Conservation (phyloP, 2,329 filamentous ascomycete genomes). For the Fusarium sterilihyphosum region DNA sequence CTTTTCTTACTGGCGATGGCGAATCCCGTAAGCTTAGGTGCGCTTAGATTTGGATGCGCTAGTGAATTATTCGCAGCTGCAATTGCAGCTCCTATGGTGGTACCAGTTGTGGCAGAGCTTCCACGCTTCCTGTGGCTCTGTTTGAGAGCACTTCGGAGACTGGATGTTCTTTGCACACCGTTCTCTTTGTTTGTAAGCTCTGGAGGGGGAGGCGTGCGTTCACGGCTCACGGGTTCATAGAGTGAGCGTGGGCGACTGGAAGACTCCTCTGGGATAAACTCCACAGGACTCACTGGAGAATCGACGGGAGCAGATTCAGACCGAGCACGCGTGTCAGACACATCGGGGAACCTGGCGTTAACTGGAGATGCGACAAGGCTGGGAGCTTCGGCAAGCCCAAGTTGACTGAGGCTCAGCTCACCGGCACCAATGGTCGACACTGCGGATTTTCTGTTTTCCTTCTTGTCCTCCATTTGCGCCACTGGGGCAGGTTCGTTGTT, state of each 20-base stretch:
- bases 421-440: constrained; percentile 90
- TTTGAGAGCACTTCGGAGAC: constrained; percentile 70
- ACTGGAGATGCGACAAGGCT: constrained; percentile 65
- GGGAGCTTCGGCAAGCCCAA: constrained; percentile 77
- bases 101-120: constrained; percentile 77
- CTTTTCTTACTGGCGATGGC: constrained; percentile 96
- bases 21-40: constrained; percentile 89
- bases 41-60: constrained; percentile 69
- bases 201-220: constrained; percentile 70
- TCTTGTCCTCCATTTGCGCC: constrained; percentile 47
- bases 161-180: constrained; percentile 71
- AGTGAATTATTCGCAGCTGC: constrained; percentile 75
- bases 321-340: constrained; percentile 57
- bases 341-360: constrained; percentile 63
- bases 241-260: constrained; percentile 59
- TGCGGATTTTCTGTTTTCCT: constrained; percentile 75
- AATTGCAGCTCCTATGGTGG: constrained; percentile 76
- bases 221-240: constrained; percentile 61
- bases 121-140: constrained; percentile 77
- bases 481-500: constrained; percentile 55
- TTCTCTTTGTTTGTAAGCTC: constrained; percentile 69
- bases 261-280: constrained; percentile 48
- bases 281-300: constrained; percentile 40
- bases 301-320: constrained; percentile 70
- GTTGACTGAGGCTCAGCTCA: constrained; percentile 86